These are phyloP conservation scores for Orbilia quercus DNA, from an alignment of 2,329 filamentous ascomycete genomes.

Conservation along the genomic window DNA sequence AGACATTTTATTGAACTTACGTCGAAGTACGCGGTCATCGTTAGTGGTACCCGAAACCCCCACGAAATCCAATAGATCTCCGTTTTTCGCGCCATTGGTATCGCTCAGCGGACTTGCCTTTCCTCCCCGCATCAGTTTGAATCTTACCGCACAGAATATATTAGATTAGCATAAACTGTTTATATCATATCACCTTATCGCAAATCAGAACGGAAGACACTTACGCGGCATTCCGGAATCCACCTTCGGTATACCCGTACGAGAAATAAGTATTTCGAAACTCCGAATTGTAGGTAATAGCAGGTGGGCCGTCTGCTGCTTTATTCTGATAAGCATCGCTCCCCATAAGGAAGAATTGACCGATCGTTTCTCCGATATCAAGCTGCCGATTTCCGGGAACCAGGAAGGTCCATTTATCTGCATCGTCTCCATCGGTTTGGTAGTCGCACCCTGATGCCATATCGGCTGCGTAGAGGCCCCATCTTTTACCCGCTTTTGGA, in stretches of 20 bases:
- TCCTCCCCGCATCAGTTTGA: constrained; percentile 13
- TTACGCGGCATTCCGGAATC: constrained; percentile 21
- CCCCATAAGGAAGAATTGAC: constrained; percentile 21
- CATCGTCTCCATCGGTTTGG: constrained; percentile 3
- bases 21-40: constrained; percentile 22
- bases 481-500: constrained; percentile 15
- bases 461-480: constrained; percentile 36
- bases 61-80: constrained; percentile 37
- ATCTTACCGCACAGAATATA: too few relatives aligned
- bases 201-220: too few relatives aligned
- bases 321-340: background rate
- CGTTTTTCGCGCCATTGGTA: background rate
- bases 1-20: constrained; percentile 3
- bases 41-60: constrained; percentile 7
- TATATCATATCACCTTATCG: background rate
- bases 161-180: background rate
- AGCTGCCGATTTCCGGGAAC: constrained; percentile 10
- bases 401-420: constrained; percentile 21
- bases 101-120: constrained; percentile 10
- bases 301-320: background rate
- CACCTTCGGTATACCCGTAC: constrained; percentile 33
- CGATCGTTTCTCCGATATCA: constrained; percentile 27
- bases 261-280: constrained; percentile 42
- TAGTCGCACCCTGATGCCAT: constrained; percentile 12
- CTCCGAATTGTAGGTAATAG: constrained; percentile 26